Conservation (phyloP, 352 stramenopile species). For the Blastocystis sp. region DNA sequence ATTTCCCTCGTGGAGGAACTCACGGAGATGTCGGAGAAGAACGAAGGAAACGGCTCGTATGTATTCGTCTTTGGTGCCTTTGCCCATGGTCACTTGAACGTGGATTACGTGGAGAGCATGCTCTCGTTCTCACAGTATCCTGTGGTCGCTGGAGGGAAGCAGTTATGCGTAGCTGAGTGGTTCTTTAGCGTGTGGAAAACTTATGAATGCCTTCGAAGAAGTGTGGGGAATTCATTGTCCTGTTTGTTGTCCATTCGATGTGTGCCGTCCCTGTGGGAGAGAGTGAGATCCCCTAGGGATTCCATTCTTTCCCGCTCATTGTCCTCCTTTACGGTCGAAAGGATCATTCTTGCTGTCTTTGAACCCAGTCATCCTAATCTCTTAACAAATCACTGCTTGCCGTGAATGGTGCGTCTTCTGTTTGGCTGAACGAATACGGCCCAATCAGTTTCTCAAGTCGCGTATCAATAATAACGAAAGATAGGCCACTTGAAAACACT, state of each 20-base stretch:
- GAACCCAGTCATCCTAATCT: too few relatives aligned
- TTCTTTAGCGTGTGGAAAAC: constrained; percentile 54
- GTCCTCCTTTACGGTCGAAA: too few relatives aligned
- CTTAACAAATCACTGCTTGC: too few relatives aligned
- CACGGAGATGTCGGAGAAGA: not conserved
- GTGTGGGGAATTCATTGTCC: constrained; percentile 29
- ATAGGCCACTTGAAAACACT: too few relatives aligned
- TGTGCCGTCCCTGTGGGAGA: not conserved
- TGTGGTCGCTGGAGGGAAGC: not conserved
- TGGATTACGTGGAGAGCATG: constrained; percentile 54
- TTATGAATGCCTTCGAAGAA: constrained; percentile 66
- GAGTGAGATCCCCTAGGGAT: too few relatives aligned
- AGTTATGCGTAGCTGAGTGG: constrained; percentile 49
- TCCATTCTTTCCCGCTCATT: too few relatives aligned
- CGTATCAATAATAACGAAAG: too few relatives aligned
- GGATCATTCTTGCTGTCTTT: too few relatives aligned
- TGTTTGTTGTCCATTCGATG: constrained; percentile 8
- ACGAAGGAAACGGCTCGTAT: not conserved
- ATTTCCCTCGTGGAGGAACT: constrained; percentile 20
- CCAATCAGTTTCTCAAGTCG: too few relatives aligned
- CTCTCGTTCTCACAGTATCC: constrained; percentile 64
- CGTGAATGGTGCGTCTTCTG: too few relatives aligned
- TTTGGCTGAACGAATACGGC: too few relatives aligned
- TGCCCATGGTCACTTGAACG: constrained; percentile 48
- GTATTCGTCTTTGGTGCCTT: constrained; percentile 66